These are phyloP conservation scores for Pseudozyma flocculosa DNA, from an alignment of 1,284 basidiomycete species.

Conservation along the genomic window DNA sequence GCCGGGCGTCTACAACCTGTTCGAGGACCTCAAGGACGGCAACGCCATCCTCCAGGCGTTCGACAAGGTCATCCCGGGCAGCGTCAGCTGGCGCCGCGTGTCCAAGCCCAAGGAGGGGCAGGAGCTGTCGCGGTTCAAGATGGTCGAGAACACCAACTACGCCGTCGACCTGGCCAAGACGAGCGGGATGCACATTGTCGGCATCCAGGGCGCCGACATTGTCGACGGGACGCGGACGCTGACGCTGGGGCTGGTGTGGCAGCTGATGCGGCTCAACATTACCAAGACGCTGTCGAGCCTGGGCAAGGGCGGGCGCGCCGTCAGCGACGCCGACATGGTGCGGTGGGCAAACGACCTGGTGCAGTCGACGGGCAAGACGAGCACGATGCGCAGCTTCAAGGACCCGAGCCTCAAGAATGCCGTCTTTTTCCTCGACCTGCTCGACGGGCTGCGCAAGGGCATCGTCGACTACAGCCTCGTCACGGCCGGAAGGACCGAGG, in stretches of 20 bases:
- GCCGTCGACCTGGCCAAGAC: slow-evolving; percentile 86
- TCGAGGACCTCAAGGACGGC: slow-evolving; percentile 90
- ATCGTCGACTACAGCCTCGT: slow-evolving; percentile 91
- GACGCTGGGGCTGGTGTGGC: slow-evolving; percentile 95
- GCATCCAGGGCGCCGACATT: slow-evolving; percentile 96
- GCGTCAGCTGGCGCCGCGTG: slow-evolving; percentile 89
- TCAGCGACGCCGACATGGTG: slow-evolving; percentile 90
- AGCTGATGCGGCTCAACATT: slow-evolving; percentile 92
- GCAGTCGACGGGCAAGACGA: slow-evolving; percentile 69
- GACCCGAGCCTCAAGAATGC: slow-evolving; percentile 87
- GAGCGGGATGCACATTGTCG: slow-evolving; percentile 92
- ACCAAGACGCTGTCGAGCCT: slow-evolving; percentile 83
- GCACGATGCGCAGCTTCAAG: slow-evolving; percentile 84
- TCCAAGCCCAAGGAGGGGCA: slow-evolving; percentile 82
- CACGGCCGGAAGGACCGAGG: slow-evolving; percentile 70
- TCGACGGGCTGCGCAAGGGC: slow-evolving; percentile 86
- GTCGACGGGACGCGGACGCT: slow-evolving; percentile 88
- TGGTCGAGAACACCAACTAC: slow-evolving; percentile 98
- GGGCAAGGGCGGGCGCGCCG: slow-evolving; percentile 71
- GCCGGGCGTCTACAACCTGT: slow-evolving; percentile 91
- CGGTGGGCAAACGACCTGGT: slow-evolving; percentile 93
- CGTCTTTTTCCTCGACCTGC: slow-evolving; percentile 88
- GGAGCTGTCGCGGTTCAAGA: slow-evolving; percentile 89
- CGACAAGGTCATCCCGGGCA: slow-evolving; percentile 89
- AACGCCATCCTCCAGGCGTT: slow-evolving; percentile 89